Percentiles rank a stretch among this genome's conserved stretches.
Conservation (phyloP, 208 protist genomes). For the Novymonas esmeraldas region DNA sequence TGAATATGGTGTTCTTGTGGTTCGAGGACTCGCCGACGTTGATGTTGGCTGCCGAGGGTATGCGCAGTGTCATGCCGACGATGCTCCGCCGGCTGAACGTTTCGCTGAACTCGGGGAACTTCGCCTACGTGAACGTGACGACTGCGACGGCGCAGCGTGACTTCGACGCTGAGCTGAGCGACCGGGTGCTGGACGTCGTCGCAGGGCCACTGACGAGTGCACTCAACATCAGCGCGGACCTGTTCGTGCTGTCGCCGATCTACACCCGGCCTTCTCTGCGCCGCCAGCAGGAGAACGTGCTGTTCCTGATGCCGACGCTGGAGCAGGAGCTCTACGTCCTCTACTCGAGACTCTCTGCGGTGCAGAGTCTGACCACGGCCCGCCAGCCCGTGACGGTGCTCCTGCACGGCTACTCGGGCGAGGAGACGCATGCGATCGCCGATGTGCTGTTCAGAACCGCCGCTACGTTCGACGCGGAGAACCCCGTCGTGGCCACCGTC, state of each 20-base stretch:
- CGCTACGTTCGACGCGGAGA: slow-evolving; percentile 8
- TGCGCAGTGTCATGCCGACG: too few relatives aligned
- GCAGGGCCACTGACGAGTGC: too few relatives aligned
- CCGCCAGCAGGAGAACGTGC: background rate
- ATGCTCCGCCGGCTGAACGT: too few relatives aligned
- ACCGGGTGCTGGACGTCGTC: too few relatives aligned
- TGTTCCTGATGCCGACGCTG: slow-evolving; percentile 36
- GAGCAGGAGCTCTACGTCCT: slow-evolving; percentile 62
- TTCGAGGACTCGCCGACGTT: too few relatives aligned
- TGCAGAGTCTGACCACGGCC: background rate
- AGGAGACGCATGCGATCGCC: background rate
- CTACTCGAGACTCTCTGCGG: slow-evolving; percentile 5
- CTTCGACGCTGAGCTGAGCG: too few relatives aligned
- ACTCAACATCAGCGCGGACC: background rate
- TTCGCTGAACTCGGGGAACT: too few relatives aligned
- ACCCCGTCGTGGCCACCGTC: background rate
- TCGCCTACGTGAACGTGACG: too few relatives aligned
- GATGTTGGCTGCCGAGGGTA: too few relatives aligned
- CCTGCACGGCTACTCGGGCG: slow-evolving; percentile 8
- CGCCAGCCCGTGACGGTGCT: background rate
- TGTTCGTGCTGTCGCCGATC: background rate
- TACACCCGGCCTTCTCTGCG: background rate
- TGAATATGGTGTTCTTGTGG: too few relatives aligned
- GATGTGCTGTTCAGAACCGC: slow-evolving; percentile 10
- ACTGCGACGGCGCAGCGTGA: too few relatives aligned